Evolutionary conservation across 371 early-diverging fungal species (phyloP).

Genomic region (Rhizopus microsporus): DNA sequence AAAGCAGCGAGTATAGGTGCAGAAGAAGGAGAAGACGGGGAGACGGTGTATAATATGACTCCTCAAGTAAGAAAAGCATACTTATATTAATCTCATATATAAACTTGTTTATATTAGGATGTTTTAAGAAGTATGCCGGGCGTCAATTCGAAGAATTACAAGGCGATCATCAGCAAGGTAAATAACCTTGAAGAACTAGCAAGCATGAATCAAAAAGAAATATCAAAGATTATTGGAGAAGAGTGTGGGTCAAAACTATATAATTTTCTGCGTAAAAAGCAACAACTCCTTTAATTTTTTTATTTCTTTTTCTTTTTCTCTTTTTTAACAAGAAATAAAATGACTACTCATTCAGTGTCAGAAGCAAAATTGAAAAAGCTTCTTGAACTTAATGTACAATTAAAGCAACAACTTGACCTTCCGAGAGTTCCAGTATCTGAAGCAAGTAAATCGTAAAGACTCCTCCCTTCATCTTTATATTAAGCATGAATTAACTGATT

Average conservation of each 20-base stretch:
- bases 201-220: conserved; percentile 41
- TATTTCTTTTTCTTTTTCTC: neutral
- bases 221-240: conserved; percentile 56
- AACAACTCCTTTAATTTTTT: conserved; percentile 2
- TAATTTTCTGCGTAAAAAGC: conserved; percentile 52
- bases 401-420: conserved; percentile 79
- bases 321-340: neutral
- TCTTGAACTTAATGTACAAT: conserved; percentile 72
- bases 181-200: conserved; percentile 65
- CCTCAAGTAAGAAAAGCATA: conserved; percentile 54
- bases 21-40: conserved; percentile 63
- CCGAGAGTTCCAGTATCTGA: conserved; percentile 80
- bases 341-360: conserved; percentile 28
- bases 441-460: conserved; percentile 45
- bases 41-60: conserved; percentile 67
- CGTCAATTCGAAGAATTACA: conserved; percentile 77
- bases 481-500: conserved; percentile 16
- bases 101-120: conserved; percentile 45
- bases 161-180: conserved; percentile 67
- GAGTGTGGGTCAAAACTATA: conserved; percentile 55
- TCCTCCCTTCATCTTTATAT: conserved; percentile 7
- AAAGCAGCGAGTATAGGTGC: conserved; percentile 73
- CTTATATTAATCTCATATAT: neutral
- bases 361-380: conserved; percentile 77
- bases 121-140: conserved; percentile 86